phyloP scores from a whole-genome alignment of 768 basidiomycete genomes.

The Tubosaeta brunneosetosa region DNA sequence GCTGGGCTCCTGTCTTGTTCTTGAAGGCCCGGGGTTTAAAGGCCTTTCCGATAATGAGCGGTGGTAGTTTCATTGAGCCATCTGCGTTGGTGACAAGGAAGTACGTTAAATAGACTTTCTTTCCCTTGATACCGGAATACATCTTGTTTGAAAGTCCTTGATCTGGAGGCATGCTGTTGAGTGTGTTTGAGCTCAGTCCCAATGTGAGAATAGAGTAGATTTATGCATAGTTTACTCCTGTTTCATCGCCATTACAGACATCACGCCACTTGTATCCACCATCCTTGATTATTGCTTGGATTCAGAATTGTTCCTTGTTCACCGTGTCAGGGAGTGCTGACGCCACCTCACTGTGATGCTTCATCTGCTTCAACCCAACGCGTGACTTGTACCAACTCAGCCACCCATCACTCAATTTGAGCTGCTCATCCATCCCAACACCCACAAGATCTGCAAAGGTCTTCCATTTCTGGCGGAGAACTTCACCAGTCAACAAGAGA shows the following conservation, averaged over 20 bases:
- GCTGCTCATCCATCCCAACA: neutral
- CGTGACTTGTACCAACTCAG: neutral
- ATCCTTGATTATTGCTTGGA: neutral
- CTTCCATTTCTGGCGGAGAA: neutral
- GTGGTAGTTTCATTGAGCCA: neutral
- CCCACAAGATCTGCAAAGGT: neutral
- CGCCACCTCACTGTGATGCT: neutral
- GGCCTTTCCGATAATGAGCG: conserved; percentile 4
- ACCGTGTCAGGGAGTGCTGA: neutral
- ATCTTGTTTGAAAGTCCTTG: neutral
- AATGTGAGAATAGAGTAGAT: too few species aligned
- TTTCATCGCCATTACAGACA: neutral
- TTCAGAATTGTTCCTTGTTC: neutral
- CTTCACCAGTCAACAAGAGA: neutral
- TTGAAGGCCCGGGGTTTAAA: neutral
- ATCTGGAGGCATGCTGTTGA: neutral
- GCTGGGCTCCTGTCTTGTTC: neutral
- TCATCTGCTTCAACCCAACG: neutral
- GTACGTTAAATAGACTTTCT: neutral
- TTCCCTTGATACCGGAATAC: neutral
- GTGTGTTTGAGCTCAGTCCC: too few species aligned
- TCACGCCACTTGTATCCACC: neutral
- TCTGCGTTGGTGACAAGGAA: neutral
- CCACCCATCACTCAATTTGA: neutral
- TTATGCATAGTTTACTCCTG: neutral